These are phyloP conservation scores for Antitrichia curtipendula DNA, from an alignment of 225 moss, liverwort and hornwort species.

Conservation along the genomic window DNA sequence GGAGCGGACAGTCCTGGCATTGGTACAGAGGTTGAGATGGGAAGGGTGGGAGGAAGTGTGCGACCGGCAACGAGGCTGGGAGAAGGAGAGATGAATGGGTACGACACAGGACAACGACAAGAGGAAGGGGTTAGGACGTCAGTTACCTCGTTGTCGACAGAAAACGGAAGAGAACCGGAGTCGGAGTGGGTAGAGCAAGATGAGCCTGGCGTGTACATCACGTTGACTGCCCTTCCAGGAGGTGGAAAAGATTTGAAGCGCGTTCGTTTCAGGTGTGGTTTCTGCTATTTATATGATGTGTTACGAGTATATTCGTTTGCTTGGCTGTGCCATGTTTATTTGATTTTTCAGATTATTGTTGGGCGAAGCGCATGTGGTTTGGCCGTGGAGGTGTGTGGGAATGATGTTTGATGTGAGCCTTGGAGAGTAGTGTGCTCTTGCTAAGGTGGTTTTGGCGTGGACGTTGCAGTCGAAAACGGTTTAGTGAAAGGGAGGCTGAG, in stretches of 20 bases:
- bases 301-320: not conserved
- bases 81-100: slow-evolving; percentile 45
- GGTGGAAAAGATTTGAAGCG: slow-evolving; percentile 98
- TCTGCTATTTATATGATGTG: not conserved
- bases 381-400: not conserved
- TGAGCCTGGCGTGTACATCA: slow-evolving; percentile 97
- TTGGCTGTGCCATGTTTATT: not conserved
- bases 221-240: slow-evolving; percentile 83
- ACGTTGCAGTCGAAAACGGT: slow-evolving; percentile 81
- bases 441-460: slow-evolving; percentile 1
- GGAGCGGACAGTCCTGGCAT: slow-evolving; percentile 15
- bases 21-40: slow-evolving; percentile 13
- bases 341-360: not conserved
- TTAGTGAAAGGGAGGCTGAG: slow-evolving; percentile 97
- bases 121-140: slow-evolving; percentile 31
- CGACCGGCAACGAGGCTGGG: slow-evolving; percentile 24
- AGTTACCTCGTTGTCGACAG: slow-evolving; percentile 22
- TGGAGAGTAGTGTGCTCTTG: not conserved
- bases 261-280: slow-evolving; percentile 78
- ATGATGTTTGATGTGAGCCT: not conserved
- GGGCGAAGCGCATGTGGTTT: not conserved
- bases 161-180: slow-evolving; percentile 74
- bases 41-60: slow-evolving; percentile 18
- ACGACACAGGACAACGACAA: slow-evolving; percentile 37
- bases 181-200: slow-evolving; percentile 99